Evolutionary conservation across 768 basidiomycete species (phyloP), one percentile per base, ranked within the genome.

Genomic region (Clavaria fumosa): DNA sequence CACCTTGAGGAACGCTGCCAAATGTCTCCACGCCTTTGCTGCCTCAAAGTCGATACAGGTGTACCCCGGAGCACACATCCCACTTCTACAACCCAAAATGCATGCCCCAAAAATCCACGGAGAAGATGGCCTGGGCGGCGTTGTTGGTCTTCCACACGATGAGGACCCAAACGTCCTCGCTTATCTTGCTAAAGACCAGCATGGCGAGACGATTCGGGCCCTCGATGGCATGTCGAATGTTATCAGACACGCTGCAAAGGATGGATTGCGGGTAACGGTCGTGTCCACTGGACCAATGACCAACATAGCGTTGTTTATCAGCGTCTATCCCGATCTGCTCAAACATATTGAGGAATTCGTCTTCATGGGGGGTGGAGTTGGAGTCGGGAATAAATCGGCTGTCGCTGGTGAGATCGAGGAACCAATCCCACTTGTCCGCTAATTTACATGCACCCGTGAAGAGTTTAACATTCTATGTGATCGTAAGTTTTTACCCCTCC

Each of bases 361-460:
- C 5, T 80, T 86, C 49, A 91, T 93, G 88, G 88, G 88, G 7
- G 88, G 88, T n/a, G 85, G 75, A 2, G 75, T 85, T 20, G 86
- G 86, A 6, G 50, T 83, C 17, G 86, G 88, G 0, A 91, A 90
- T 49, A 63, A 78, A 22, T 77, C 80, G 5, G 62, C 85, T 10
- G 77, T 73, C 7, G 84, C 83, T 48, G 74, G 75, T 74, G 40
- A 31, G 57, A n/a, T n/a, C n/a, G n/a, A n/a, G n/a, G n/a, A n/a
- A n/a, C n/a, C n/a, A n/a, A n/a, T n/a, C n/a, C n/a, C n/a, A n/a
- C n/a, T n/a, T n/a, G n/a, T n/a, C n/a, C n/a, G n/a, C n/a, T n/a
- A n/a, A n/a, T n/a, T n/a, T n/a, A n/a, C n/a, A n/a, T n/a, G n/a
- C n/a, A n/a, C n/a, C n/a, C n/a, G n/a, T n/a, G n/a, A 46, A 74